Conservation (phyloP, 140 eudicot genomes). For the Senecio squalidus region DNA sequence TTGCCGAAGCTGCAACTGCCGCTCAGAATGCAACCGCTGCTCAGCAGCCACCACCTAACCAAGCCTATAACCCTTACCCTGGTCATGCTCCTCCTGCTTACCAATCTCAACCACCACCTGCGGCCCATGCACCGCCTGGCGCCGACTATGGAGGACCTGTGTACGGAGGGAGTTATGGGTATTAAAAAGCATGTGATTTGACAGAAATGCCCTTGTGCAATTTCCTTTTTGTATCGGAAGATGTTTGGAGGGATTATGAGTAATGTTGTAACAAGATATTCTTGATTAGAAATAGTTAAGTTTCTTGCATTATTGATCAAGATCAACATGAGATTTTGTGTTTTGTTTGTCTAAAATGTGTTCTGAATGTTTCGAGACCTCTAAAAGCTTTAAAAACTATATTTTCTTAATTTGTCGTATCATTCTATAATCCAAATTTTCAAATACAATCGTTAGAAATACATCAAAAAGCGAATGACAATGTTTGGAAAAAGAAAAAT, state of each 20-base stretch:
- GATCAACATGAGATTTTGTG: slow-evolving; percentile 7
- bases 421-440: no score
- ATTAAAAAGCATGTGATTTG: slow-evolving; percentile 24
- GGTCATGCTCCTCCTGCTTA: slow-evolving; percentile 47
- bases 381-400: no score
- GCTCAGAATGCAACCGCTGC: slow-evolving; percentile 48
- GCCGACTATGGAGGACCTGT: slow-evolving; percentile 58
- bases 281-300: slow-evolving; percentile 18
- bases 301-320: neutral
- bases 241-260: neutral
- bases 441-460: no score
- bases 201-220: slow-evolving; percentile 15
- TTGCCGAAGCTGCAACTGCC: slow-evolving; percentile 73
- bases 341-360: neutral
- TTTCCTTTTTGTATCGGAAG: slow-evolving; percentile 1
- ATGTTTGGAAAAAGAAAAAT: no score
- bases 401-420: no score
- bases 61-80: slow-evolving; percentile 59
- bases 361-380: no score
- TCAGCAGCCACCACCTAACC: slow-evolving; percentile 47
- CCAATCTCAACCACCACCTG: slow-evolving; percentile 41
- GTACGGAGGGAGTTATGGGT: slow-evolving; percentile 67
- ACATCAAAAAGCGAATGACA: no score
- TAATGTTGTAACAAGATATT: slow-evolving; percentile 22
- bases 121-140: slow-evolving; percentile 47